Base-by-base conservation (phyloP, 1,284 basidiomycete species). In the Paramarasmius palmivorus region DNA sequence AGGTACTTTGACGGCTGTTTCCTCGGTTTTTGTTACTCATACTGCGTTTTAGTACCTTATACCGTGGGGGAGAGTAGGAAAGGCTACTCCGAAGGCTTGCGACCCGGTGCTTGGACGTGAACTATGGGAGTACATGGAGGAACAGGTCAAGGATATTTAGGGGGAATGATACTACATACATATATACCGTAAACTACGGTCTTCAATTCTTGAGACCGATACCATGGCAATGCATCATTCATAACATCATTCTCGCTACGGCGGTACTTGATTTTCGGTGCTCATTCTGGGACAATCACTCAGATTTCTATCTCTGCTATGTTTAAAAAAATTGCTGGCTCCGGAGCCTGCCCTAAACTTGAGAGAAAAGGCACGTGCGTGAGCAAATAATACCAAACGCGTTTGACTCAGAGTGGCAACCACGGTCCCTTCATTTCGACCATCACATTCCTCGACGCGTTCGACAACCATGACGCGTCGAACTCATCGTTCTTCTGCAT, bases 81-180 rank as follows among this genome's bases (percentile, higher is more conserved):
- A 55, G 17, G 45, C 58, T 4, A 41, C 53, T 50, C 35, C 38
- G 1, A 57, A 59, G 20, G 50, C 63, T 9, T 45, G 56, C 5
- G 61, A 68, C 49, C 59, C 61, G 14, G 57, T 55, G 29, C 25
- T 59, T 8, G 66, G 57, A 5, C 57, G 55, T 23, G 57, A 66
- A 32, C 57, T 71, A 5, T 71, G 69, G 69, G 54, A 58, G 14
- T 69, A 64, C 58, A 59, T 68, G 26, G 67, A 70, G 49, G 64
- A 66, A 39, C 62, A 69, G 49, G 59, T 62, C 12, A 39, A 58
- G 25, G 49, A 53, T 32, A 32, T 46, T 17, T 23, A 46, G 25
- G 12, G 20, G n/a, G 15, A 20, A 23, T 23, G 10, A 6, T 14
- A 23, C 20, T 23, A 25, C 4, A 22, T n/a, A n/a, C n/a, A n/a